phyloP scores from a whole-genome alignment of 768 basidiomycete species.

The Filobasidium floriforme region DNA sequence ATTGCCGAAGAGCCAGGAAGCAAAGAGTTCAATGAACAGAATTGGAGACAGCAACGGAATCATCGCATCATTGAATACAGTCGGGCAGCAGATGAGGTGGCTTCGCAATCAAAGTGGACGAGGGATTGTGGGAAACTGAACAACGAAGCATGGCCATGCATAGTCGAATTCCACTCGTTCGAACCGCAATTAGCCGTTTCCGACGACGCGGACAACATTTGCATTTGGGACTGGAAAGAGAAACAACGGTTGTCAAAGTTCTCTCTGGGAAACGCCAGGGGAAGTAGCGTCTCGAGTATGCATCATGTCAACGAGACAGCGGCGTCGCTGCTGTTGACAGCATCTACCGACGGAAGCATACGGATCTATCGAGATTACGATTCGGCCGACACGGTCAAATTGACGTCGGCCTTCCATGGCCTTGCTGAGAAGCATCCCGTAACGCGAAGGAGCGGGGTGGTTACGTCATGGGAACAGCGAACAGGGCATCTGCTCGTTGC shows the following conservation, averaged over 20 bases:
- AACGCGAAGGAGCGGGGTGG: conserved; percentile 70
- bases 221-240: conserved; percentile 89
- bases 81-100: conserved; percentile 59
- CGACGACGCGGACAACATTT: conserved; percentile 77
- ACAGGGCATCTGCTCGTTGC: conserved; percentile 78
- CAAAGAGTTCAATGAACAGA: conserved; percentile 84
- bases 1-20: conserved; percentile 95
- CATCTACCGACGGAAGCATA: conserved; percentile 82
- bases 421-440: conserved; percentile 66
- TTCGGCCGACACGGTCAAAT: conserved; percentile 64
- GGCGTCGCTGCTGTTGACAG: conserved; percentile 78
- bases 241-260: conserved; percentile 71
- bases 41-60: conserved; percentile 87
- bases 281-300: conserved; percentile 75
- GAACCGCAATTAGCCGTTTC: conserved; percentile 80
- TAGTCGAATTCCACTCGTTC: conserved; percentile 72
- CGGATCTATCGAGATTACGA: conserved; percentile 91
- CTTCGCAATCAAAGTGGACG: conserved; percentile 56
- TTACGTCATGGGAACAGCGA: conserved; percentile 89
- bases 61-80: conserved; percentile 69
- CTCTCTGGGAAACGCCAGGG: conserved; percentile 75
- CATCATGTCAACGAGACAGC: conserved; percentile 94
- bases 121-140: conserved; percentile 42
- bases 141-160: conserved; percentile 44
- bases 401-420: conserved; percentile 89